These are phyloP conservation scores for Pyrus bretschneideri DNA, from an alignment of 306 rosid species.

Conservation along the genomic window DNA sequence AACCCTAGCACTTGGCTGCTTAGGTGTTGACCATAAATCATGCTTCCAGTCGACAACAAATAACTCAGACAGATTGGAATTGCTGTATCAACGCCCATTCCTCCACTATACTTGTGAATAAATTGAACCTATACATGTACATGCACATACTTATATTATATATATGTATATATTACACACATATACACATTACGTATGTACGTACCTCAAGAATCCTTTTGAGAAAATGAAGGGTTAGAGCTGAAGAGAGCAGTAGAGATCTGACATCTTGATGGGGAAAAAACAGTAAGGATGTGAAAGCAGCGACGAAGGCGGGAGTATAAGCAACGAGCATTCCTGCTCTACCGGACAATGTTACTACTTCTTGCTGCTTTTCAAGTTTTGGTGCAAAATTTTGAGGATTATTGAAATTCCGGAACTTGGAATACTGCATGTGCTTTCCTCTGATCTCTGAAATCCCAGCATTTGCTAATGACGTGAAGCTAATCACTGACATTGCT, in stretches of 20 bases:
- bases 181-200: not conserved
- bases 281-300: constrained; percentile 33
- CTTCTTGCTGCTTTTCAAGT: not conserved
- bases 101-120: constrained; percentile 75
- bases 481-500: constrained; percentile 37
- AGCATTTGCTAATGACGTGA: constrained; percentile 1
- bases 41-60: constrained; percentile 29
- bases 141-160: not conserved
- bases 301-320: constrained; percentile 58
- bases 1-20: constrained; percentile 19
- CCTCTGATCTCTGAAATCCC: constrained; percentile 54
- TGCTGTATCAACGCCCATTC: constrained; percentile 38
- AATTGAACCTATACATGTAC: constrained; percentile 39
- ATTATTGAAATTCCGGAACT: constrained; percentile 30
- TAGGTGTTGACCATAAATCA: constrained; percentile 56
- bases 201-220: constrained; percentile 69
- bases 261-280: constrained; percentile 32
- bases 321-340: constrained; percentile 57
- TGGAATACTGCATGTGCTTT: constrained; percentile 59
- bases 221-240: constrained; percentile 64
- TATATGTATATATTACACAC: too few relatives aligned
- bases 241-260: constrained; percentile 35
- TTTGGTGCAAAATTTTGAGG: not conserved
- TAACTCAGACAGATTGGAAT: constrained; percentile 50
- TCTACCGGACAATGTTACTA: constrained; percentile 28